Evolutionary conservation across 352 stramenopile genomes (phyloP).

Genomic region (Thraustochytrium sp.): DNA sequence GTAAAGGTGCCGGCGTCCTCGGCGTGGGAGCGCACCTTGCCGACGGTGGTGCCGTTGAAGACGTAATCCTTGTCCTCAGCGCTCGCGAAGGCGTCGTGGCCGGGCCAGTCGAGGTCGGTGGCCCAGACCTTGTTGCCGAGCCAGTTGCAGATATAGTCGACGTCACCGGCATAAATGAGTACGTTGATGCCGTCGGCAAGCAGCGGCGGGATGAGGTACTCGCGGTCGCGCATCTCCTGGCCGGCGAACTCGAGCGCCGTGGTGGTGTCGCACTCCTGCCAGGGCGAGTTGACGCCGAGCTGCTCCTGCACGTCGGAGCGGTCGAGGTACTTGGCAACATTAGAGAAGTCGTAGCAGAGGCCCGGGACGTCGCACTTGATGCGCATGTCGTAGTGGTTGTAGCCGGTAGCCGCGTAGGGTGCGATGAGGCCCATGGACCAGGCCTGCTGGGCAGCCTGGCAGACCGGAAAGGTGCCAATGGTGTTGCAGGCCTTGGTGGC

Average conservation of each 20-base stretch:
- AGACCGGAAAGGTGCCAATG: conserved; percentile 18
- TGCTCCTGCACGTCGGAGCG: conserved; percentile 43
- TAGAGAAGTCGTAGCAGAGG: conserved; percentile 92
- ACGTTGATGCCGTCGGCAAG: conserved; percentile 80
- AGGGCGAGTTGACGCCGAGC: conserved; percentile 58
- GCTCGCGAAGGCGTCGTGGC: conserved; percentile 72
- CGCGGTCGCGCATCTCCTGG: conserved; percentile 96
- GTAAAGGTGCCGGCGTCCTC: conserved; percentile 58
- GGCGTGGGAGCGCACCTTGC: conserved; percentile 58
- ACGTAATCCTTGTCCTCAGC: background rate
- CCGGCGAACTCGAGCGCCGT: conserved; percentile 83
- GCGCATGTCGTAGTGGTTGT: conserved; percentile 81
- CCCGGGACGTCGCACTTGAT: conserved; percentile 74
- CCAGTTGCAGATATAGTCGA: conserved; percentile 96
- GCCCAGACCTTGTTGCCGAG: conserved; percentile 90
- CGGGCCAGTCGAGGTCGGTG: conserved; percentile 79
- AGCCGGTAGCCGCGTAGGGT: conserved; percentile 44
- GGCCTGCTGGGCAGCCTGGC: conserved; percentile 28
- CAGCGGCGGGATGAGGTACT: conserved; percentile 77
- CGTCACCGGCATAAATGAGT: conserved; percentile 91
- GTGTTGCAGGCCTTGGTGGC: conserved; percentile 44
- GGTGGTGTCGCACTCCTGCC: conserved; percentile 88
- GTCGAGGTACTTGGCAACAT: conserved; percentile 30
- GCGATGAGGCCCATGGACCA: conserved; percentile 38
- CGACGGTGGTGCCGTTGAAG: conserved; percentile 60